Base-by-base conservation (phyloP, 768 basidiomycete species). In the Suillus tomentosus region DNA sequence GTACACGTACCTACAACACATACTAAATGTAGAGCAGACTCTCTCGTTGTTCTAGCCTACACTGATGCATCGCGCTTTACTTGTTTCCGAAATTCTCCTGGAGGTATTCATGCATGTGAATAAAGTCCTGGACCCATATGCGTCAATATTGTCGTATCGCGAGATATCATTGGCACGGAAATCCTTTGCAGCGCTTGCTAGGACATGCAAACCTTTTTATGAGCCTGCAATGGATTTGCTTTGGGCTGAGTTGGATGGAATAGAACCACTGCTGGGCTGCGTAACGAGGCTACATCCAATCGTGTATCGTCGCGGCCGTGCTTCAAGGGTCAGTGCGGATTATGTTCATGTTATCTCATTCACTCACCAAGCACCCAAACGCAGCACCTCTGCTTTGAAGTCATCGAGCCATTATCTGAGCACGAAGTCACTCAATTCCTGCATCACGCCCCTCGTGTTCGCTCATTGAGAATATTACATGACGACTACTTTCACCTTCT, bases 171-270 rank as follows among this genome's bases (percentile, higher is more conserved):
- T 19, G 39, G 17, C 24, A 8, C 39, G 34, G 22, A 57, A 40
- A 36, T 40, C 54, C 15, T 9, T 59, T 7, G 55, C 61, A 55
- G 61, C 22, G 7, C 50, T 62, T 39, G 55, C 61, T 22, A 59
- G 53, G 53, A 62, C 54, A 55, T 62, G 61, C 40, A 62, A 59
- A 39, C 10, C 10, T 9, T 55, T 62, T 37, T 36, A 62, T 4
- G 54, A 54, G 4, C 54, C 61, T 19, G 61, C 37, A 4, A 55
- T 62, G 54, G 61, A 62, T 56, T 11, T 39, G 10, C 48, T 62
- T 39, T 62, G 61, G 54, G 36, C n/a, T 31, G 15, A 62, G 2
- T 27, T 62, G 17, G 37, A 59, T 11, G 24, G 37, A 2, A 27
- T 40, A 13, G 22, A 27, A 24, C 24, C 39, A 27, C 24, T 58